Evolutionary conservation across 73 alveolate species (phyloP).

Genomic region (Tetrahymena elliotti): DNA sequence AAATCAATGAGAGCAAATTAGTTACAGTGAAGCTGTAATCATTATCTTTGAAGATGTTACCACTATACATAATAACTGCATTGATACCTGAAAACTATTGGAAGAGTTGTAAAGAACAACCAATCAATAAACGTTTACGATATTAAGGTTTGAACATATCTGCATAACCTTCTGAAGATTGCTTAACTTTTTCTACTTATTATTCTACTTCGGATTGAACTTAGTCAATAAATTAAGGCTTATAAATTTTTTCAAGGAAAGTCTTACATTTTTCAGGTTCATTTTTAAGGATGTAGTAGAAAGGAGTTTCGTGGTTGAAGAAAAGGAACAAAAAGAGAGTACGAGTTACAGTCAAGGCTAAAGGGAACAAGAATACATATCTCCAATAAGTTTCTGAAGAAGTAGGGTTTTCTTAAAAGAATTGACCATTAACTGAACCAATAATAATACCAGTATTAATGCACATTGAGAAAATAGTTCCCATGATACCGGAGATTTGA

Average conservation of each 20-base stretch:
- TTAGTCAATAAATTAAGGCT: neutral
- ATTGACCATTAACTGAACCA: slow-evolving; percentile 11
- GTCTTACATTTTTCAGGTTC: neutral
- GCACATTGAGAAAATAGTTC: slow-evolving; percentile 13
- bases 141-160: neutral
- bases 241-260: neutral
- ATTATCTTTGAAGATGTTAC: neutral
- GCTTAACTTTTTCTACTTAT: neutral
- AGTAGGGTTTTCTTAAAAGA: slow-evolving; percentile 9
- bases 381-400: slow-evolving; percentile 2
- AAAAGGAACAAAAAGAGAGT: neutral
- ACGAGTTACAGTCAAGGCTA: slow-evolving; percentile 2
- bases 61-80: neutral
- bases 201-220: neutral
- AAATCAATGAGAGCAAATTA: neutral
- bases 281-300: neutral
- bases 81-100: neutral
- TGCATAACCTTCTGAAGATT: neutral
- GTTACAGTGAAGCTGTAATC: neutral
- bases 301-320: slow-evolving; percentile 8
- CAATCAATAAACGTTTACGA: neutral
- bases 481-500: slow-evolving; percentile 19
- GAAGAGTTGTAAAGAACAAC: neutral
- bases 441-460: slow-evolving; percentile 7
- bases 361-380: slow-evolving; percentile 15